These are phyloP conservation scores for Yarrowia sp. DNA, from an alignment of 805 yeast genomes.

Conservation along the genomic window DNA sequence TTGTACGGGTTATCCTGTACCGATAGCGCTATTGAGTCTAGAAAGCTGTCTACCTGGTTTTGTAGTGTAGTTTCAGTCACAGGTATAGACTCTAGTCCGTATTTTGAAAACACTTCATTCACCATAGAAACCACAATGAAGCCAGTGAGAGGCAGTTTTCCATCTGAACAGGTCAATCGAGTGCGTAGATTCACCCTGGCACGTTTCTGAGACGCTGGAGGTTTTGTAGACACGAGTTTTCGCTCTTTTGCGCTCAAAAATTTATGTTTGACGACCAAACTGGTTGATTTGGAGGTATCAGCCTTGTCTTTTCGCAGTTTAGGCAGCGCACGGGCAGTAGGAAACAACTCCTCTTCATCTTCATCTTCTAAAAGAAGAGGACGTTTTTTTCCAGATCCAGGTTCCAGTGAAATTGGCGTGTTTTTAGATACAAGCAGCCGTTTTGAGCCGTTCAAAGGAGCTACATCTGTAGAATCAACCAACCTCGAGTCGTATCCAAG, in stretches of 20 bases:
- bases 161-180: not conserved
- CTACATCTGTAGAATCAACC: not conserved
- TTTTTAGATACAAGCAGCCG: not conserved
- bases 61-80: not conserved
- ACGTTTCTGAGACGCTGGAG: too few species aligned
- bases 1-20: not conserved
- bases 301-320: not conserved
- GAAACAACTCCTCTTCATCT: constrained; percentile 1
- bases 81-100: not conserved
- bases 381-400: not conserved
- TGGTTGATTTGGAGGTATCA: not conserved
- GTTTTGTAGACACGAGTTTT: not conserved
- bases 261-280: not conserved
- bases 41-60: not conserved
- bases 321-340: not conserved
- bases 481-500: not conserved
- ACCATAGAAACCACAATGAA: not conserved
- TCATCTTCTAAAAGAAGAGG: not conserved
- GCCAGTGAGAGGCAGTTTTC: not conserved
- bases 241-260: not conserved
- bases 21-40: not conserved
- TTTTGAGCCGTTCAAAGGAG: not conserved
- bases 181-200: too few species aligned
- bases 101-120: not conserved
- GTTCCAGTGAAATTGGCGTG: not conserved